A percentile compares a stretch with the other conserved stretches of the same genome.
phyloP scores from a whole-genome alignment of 192 early-diverging fungal species.

The Coemansia javaensis region DNA sequence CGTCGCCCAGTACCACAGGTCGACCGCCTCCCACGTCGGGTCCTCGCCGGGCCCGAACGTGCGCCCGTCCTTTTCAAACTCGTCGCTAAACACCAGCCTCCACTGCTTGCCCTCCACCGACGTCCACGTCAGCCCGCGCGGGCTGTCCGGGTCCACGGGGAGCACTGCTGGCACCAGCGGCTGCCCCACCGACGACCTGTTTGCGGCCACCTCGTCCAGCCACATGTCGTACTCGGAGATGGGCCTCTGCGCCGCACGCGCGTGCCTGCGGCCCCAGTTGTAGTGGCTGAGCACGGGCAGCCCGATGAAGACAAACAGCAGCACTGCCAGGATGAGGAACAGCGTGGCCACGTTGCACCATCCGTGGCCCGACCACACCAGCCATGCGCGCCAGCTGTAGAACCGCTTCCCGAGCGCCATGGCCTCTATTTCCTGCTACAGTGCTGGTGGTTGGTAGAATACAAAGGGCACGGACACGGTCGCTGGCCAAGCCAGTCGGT shows the following conservation, averaged over 20 bases:
- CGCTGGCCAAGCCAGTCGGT: too few relatives aligned
- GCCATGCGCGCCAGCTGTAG: slow-evolving; percentile 30
- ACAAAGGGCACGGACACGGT: too few relatives aligned
- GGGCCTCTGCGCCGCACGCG: slow-evolving; percentile 1
- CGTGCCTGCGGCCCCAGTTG: slow-evolving; percentile 38
- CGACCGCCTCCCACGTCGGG: slow-evolving; percentile 53
- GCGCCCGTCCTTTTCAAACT: slow-evolving; percentile 54
- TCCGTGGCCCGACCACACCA: slow-evolving; percentile 49
- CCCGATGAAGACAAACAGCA: slow-evolving; percentile 50
- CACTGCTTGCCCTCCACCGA: slow-evolving; percentile 44
- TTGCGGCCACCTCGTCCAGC: slow-evolving; percentile 19
- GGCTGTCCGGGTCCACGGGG: slow-evolving; percentile 49
- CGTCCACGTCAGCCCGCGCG: slow-evolving; percentile 30
- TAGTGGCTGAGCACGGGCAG: slow-evolving; percentile 47
- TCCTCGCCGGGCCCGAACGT: slow-evolving; percentile 54
- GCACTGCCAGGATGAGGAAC: slow-evolving; percentile 30
- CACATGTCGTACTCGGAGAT: slow-evolving; percentile 39
- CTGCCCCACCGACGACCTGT: slow-evolving; percentile 30
- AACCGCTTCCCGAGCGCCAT: slow-evolving; percentile 34
- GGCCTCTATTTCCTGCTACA: too few relatives aligned
- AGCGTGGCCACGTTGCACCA: slow-evolving; percentile 52
- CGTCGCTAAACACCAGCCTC: slow-evolving; percentile 58
- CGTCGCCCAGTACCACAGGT: slow-evolving; percentile 56
- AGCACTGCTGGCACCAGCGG: slow-evolving; percentile 30
- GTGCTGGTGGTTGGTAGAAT: too few relatives aligned